Percentiles rank a stretch among this genome's conserved stretches.
Evolutionary conservation across 805 yeast species (phyloP).

Genomic region (Clavispora carvajalis): DNA sequence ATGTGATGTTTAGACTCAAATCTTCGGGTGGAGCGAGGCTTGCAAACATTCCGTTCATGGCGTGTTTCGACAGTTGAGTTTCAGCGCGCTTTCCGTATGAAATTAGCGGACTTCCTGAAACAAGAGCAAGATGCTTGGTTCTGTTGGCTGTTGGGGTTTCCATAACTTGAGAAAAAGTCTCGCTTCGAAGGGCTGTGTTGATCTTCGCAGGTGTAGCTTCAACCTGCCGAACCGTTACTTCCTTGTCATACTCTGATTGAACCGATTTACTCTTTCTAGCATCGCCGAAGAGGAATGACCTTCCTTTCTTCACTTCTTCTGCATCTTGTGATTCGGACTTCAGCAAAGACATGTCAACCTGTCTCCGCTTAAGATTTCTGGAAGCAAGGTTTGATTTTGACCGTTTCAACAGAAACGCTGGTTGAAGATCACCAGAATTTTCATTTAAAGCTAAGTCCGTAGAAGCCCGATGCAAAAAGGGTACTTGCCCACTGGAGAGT

Average conservation of each 20-base stretch:
- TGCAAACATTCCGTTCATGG: constrained; percentile 3
- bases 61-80: background rate
- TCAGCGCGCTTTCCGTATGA: background rate
- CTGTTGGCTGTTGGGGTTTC: constrained; percentile 12
- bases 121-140: constrained; percentile 3
- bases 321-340: constrained; percentile 2
- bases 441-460: constrained; percentile 13
- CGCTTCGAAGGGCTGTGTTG: background rate
- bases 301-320: constrained; percentile 2
- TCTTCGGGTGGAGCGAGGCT: background rate
- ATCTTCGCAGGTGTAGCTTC: constrained; percentile 25
- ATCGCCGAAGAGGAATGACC: constrained; percentile 25
- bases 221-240: constrained; percentile 17
- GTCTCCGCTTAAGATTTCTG: constrained; percentile 33
- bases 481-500: constrained; percentile 7
- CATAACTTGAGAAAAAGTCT: constrained; percentile 7
- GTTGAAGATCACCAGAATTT: constrained; percentile 17
- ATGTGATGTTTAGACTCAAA: background rate
- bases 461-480: constrained; percentile 15
- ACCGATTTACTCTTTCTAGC: constrained; percentile 17
- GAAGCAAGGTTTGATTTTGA: constrained; percentile 38
- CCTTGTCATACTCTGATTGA: background rate
- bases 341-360: constrained; percentile 32
- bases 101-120: constrained; percentile 9
- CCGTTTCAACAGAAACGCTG: constrained; percentile 32